Evolutionary conservation across 306 rosid genomes (phyloP), one percentile per base, ranked within the genome.

Genomic region (Abrus precatorius): DNA sequence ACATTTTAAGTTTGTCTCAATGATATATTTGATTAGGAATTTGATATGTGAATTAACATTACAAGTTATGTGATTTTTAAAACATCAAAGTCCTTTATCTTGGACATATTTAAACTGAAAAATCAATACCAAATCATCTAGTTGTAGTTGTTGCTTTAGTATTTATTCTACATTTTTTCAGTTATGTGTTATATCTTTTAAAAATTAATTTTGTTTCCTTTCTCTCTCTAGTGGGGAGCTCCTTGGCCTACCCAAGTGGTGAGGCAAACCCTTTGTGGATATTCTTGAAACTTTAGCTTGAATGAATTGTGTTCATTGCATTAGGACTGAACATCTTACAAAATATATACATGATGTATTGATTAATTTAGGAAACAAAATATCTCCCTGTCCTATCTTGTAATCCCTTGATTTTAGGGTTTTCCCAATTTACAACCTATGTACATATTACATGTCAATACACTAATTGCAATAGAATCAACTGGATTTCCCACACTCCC

Each of bases 11-110:
- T 61, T 32, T 61, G 44, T 33, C 32, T 61, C 20, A 61, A 12
- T 61, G 41, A 61, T 61, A 61, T 61, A 33, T 61, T 33, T 32
- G 67, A 61, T 33, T 61, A 32, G 67, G 40, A 33, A 47, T 47
- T 11, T 47, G 52, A 47, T 47, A 47, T 47, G 9, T 14, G 27
- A 9, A 61, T 61, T 61, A 33, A 32, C 43, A 10, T 33, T 33
- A 61, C 67, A 33, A 61, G 2, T 61, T 11, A 33, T 33, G 11
- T 33, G 11, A 11, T 33, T 32, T 61, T 11, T 32, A 12, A 5
- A 61, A 33, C 9, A 33, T 32, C 11, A 32, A 32, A 10, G 11
- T 61, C 8, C 9, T 33, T 61, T 32, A 32, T 33, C 27, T 11
- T 61, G 32, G 27, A 61, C 14, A 30, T 30, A 9, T 30, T 59